phyloP scores from a whole-genome alignment of 2,329 filamentous ascomycete genomes.

The Juglanconis juglandina region DNA sequence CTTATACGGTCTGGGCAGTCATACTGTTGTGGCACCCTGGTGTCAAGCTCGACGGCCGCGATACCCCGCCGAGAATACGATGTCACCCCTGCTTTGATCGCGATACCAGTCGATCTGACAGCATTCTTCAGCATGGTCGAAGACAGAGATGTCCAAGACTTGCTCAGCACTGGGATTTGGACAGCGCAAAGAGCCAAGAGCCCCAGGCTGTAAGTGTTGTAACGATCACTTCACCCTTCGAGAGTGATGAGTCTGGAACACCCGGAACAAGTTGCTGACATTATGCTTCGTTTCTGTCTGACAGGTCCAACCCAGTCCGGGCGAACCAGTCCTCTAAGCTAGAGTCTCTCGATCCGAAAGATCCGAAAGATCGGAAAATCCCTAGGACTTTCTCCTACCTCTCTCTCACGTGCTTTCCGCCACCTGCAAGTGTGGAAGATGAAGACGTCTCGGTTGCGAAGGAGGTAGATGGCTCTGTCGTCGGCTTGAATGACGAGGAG shows the following conservation, averaged over 20 bases:
- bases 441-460: constrained; percentile 59
- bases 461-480: constrained; percentile 48
- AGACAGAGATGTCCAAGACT: constrained; percentile 40
- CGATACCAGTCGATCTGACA: background rate
- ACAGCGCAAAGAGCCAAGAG: constrained; percentile 43
- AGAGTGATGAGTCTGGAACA: background rate
- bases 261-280: constrained; percentile 5
- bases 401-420: constrained; percentile 42
- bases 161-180: constrained; percentile 50
- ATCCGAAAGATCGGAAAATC: background rate
- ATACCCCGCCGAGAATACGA: background rate
- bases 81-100: background rate
- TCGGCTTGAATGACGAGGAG: constrained; percentile 46
- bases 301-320: constrained; percentile 11
- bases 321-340: constrained; percentile 16
- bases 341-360: background rate
- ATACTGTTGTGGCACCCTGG: background rate
- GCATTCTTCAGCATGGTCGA: constrained; percentile 37
- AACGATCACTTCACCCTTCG: no score
- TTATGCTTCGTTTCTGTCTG: background rate
- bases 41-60: background rate
- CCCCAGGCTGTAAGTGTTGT: constrained; percentile 31
- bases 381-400: background rate
- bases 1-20: background rate
- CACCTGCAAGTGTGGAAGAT: constrained; percentile 66